Conservation (phyloP, 169 alveolate species). For the Babesia bigemina region DNA sequence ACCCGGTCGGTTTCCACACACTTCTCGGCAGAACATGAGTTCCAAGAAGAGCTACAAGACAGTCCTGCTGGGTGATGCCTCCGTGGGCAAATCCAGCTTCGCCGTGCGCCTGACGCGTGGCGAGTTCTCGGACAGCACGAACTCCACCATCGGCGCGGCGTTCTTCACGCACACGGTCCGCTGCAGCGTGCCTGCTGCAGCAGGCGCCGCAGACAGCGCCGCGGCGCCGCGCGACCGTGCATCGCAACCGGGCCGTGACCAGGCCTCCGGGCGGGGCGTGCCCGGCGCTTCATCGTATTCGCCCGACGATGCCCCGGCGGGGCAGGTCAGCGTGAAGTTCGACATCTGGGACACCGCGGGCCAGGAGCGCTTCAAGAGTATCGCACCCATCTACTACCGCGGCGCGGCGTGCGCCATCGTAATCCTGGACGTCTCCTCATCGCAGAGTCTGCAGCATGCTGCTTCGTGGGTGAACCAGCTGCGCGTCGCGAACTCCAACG, state of each 20-base stretch:
- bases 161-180: slow-evolving; percentile 81
- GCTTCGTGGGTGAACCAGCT: slow-evolving; percentile 84
- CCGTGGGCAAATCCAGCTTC: slow-evolving; percentile 90
- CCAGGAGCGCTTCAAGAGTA: slow-evolving; percentile 86
- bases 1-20: not conserved
- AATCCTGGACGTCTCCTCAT: slow-evolving; percentile 83
- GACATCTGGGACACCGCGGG: slow-evolving; percentile 94
- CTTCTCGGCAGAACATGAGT: slow-evolving; percentile 33
- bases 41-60: slow-evolving; percentile 82
- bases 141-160: slow-evolving; percentile 90
- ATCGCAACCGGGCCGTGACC: not conserved
- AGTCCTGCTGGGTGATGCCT: slow-evolving; percentile 89
- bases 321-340: slow-evolving; percentile 73
- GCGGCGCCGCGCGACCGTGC: not conserved
- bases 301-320: slow-evolving; percentile 21
- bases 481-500: slow-evolving; percentile 65
- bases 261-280: not conserved
- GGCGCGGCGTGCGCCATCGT: slow-evolving; percentile 89
- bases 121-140: slow-evolving; percentile 85
- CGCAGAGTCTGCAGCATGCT: slow-evolving; percentile 80
- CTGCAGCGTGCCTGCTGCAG: slow-evolving; percentile 15
- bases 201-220: not conserved
- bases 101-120: slow-evolving; percentile 88
- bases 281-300: not conserved
- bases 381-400: slow-evolving; percentile 87